A percentile compares a stretch with the other conserved stretches of the same genome.
These are phyloP conservation scores for Onygenales sp. DNA, from an alignment of 2,329 filamentous ascomycete genomes.

Conservation along the genomic window DNA sequence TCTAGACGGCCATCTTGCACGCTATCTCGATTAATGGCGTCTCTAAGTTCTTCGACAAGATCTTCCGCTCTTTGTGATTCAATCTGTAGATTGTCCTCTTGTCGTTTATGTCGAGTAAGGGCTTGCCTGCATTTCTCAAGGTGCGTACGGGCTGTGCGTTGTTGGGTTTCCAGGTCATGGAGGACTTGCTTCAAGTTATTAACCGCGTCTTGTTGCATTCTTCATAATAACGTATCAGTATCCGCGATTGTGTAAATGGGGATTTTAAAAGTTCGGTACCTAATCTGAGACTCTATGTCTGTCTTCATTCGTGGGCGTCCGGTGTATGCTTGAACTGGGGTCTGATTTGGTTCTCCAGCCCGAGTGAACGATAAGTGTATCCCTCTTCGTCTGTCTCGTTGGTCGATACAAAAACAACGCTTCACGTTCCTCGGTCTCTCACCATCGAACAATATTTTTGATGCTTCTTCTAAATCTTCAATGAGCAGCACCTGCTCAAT, in stretches of 20 bases:
- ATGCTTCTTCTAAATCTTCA: constrained; percentile 55
- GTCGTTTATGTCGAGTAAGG: constrained; percentile 41
- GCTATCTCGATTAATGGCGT: constrained; percentile 49
- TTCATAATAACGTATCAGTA: constrained; percentile 10
- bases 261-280: constrained; percentile 22
- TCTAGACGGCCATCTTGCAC: constrained; percentile 58
- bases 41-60: constrained; percentile 55
- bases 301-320: constrained; percentile 66
- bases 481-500: constrained; percentile 84
- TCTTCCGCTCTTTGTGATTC: constrained; percentile 53
- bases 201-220: constrained; percentile 38
- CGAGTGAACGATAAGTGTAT: constrained; percentile 47
- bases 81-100: constrained; percentile 42
- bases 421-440: constrained; percentile 59
- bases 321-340: constrained; percentile 44
- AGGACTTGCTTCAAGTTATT: constrained; percentile 48
- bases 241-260: neutral
- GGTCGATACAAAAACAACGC: constrained; percentile 54
- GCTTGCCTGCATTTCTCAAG: constrained; percentile 42
- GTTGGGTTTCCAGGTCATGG: constrained; percentile 41
- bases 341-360: constrained; percentile 40
- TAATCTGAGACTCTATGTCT: constrained; percentile 60
- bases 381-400: constrained; percentile 55
- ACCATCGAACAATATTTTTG: constrained; percentile 57
- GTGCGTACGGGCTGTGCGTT: constrained; percentile 39